Conservation (phyloP, 2,329 filamentous ascomycete species). For the Cryphonectria nitschkei region DNA sequence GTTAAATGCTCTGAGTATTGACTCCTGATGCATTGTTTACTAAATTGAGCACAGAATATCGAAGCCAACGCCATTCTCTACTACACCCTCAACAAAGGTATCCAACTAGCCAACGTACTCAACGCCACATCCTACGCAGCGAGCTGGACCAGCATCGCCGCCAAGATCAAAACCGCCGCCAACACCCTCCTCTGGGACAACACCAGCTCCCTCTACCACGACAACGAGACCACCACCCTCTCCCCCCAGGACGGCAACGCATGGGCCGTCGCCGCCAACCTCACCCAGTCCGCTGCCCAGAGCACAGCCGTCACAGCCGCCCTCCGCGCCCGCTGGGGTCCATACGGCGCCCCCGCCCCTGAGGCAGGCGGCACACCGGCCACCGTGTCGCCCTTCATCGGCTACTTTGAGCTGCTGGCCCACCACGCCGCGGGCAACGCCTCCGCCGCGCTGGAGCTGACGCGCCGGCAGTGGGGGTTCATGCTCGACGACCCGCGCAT, state of each 20-base stretch:
- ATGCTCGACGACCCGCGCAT: constrained; percentile 26
- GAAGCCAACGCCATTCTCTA: constrained; percentile 58
- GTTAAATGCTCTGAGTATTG: too few species aligned
- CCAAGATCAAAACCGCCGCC: constrained; percentile 43
- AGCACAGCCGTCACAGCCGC: constrained; percentile 13
- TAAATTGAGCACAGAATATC: constrained; percentile 42
- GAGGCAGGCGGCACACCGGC: constrained; percentile 14
- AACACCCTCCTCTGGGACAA: constrained; percentile 52
- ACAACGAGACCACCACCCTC: constrained; percentile 52
- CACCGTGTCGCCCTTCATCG: constrained; percentile 26
- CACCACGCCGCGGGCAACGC: constrained; percentile 22
- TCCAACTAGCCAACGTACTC: constrained; percentile 50
- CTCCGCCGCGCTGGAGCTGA: constrained; percentile 18
- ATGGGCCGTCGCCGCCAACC: constrained; percentile 22
- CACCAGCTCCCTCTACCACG: constrained; percentile 49
- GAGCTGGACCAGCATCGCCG: constrained; percentile 29
- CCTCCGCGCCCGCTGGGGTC: constrained; percentile 19
- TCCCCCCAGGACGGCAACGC: constrained; percentile 25
- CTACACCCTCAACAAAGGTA: constrained; percentile 52
- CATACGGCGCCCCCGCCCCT: constrained; percentile 23
- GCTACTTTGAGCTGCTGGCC: constrained; percentile 20
- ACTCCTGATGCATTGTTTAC: background rate
- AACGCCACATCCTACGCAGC: constrained; percentile 41
- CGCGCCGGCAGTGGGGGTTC: constrained; percentile 21
- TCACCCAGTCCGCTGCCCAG: constrained; percentile 18